Conservation (phyloP, 2,329 filamentous ascomycete species). For the Dactylonectria macrodidyma region DNA sequence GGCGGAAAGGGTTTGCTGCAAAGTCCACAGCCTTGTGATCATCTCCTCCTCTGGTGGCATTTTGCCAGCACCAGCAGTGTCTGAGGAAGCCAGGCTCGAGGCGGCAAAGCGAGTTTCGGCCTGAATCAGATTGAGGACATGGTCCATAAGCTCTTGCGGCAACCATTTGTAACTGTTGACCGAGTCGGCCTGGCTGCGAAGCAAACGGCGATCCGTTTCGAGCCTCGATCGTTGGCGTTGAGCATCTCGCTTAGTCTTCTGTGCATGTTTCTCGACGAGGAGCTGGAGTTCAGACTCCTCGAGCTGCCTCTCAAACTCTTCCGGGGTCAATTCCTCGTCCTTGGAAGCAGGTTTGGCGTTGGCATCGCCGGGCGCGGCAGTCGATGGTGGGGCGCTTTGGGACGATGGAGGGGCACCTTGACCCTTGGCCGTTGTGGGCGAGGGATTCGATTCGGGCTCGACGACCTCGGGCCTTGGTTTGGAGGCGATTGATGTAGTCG, state of each 20-base stretch:
- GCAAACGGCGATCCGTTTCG: constrained; percentile 87
- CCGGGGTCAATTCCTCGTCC: constrained; percentile 76
- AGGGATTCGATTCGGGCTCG: constrained; percentile 53
- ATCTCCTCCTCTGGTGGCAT: constrained; percentile 82
- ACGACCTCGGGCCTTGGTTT: constrained; percentile 78
- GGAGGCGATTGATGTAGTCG: constrained; percentile 92
- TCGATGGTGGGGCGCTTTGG: constrained; percentile 49
- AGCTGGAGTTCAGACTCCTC: constrained; percentile 92
- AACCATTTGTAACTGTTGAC: constrained; percentile 85
- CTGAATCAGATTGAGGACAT: constrained; percentile 81
- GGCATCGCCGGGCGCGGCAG: constrained; percentile 45
- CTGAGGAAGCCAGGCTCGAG: constrained; percentile 62
- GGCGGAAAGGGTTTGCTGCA: constrained; percentile 80
- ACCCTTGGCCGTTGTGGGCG: constrained; percentile 37
- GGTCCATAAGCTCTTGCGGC: constrained; percentile 82
- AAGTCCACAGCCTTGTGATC: constrained; percentile 85
- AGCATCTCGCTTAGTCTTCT: constrained; percentile 85
- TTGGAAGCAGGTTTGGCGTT: constrained; percentile 36
- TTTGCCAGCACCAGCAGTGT: constrained; percentile 63
- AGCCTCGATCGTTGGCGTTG: constrained; percentile 82
- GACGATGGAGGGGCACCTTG: constrained; percentile 52
- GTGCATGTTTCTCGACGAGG: constrained; percentile 86
- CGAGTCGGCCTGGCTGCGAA: constrained; percentile 83
- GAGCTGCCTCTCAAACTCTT: constrained; percentile 91
- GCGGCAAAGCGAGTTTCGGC: constrained; percentile 73